Conservation (phyloP, 176 grass and related monocot genomes). For the Oryza meyeriana region DNA sequence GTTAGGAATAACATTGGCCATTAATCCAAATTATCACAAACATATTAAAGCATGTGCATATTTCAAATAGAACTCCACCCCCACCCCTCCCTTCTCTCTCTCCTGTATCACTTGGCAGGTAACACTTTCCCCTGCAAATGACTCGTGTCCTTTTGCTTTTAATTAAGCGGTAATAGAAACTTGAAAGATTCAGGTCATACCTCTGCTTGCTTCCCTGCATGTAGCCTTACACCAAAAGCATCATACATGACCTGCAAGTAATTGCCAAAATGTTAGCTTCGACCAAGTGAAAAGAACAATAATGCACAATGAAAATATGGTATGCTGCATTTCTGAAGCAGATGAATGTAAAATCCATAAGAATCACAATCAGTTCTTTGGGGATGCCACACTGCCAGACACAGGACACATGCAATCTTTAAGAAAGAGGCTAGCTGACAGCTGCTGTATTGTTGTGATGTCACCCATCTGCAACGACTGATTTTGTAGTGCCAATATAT, state of each 20-base stretch:
- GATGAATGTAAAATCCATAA: not conserved
- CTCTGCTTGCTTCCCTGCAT: conserved; percentile 96
- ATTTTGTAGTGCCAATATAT: not conserved
- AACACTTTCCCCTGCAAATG: not conserved
- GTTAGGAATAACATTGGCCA: not conserved
- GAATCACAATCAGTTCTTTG: not conserved
- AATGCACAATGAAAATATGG: not conserved
- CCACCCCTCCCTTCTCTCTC: not conserved
- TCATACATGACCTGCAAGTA: conserved; percentile 91
- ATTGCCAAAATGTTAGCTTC: not conserved
- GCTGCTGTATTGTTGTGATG: not conserved
- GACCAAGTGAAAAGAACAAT: not conserved
- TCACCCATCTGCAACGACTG: not conserved
- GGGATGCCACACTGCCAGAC: conserved; percentile 5
- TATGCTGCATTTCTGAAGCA: not conserved
- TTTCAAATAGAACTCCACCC: no score
- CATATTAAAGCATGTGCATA: not conserved
- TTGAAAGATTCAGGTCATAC: conserved; percentile 42
- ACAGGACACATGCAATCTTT: not conserved
- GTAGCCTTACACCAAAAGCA: conserved; percentile 95
- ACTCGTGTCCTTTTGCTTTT: not conserved
- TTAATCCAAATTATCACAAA: not conserved
- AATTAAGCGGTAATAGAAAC: not conserved
- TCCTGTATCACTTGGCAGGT: not conserved
- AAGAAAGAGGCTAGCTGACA: not conserved